Evolutionary conservation across 805 yeast genomes (phyloP), one percentile per base, ranked within the genome.

Genomic region (Myxozyma mucilagina): DNA sequence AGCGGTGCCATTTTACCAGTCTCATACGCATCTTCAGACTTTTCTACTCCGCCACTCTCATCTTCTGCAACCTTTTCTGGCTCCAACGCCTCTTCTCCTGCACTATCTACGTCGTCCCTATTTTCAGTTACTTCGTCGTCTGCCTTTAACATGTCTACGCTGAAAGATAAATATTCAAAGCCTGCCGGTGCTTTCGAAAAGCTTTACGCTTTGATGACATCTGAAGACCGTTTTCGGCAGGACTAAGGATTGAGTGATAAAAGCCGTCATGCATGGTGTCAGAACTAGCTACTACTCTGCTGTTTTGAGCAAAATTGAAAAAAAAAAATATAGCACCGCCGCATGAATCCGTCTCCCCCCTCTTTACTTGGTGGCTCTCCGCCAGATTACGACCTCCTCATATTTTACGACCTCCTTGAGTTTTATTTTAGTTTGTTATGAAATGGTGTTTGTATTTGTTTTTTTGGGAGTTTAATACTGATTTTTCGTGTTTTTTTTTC

Each of bases 111-210:
- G 8, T 45, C 60, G 14, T 58, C 61, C 4, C 42, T 47, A n/a
- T 58, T 58, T 41, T 39, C 53, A 10, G 39, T 60, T 14, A 38
- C 41, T 11, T 38, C 41, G 6, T 13, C 41, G n/a, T 35, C 57
- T 16, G 29, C 56, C 31, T 36, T 48, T 29, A 20, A 36, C 36
- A 32, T 24, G 29, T 36, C 24, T 20, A n/a, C 13, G 24, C 41
- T 11, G 35, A 53, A 34, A 36, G 56, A 48, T 20, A 20, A 29
- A 14, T 44, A 31, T 42, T 24, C 54, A 31, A 59, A 59, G 45
- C 54, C 56, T n/a, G 57, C 53, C 50, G 47, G 51, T 11, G 35
- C 57, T 1, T 60, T 60, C 39, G 64, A 60, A 14, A 60, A 60
- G 50, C 55, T 60, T 7, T 56, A 51, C 34, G 24, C 61, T 2